A percentile compares a stretch with the other conserved stretches of the same genome.
Evolutionary conservation across 139 green algal species (phyloP).

Genomic region (Picochlorum sp.): DNA sequence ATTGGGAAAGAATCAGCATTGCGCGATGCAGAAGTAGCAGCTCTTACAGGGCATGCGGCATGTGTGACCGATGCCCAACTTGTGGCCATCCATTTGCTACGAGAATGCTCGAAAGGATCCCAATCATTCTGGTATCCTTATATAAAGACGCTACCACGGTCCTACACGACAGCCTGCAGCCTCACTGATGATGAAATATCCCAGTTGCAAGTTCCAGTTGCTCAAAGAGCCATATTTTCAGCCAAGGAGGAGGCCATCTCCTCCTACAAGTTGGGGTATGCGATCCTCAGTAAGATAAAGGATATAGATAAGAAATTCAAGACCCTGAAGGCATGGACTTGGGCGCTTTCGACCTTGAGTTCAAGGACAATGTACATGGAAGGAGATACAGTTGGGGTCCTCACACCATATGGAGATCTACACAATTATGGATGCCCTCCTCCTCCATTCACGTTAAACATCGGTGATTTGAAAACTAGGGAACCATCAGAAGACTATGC

Average conservation of each 20-base stretch:
- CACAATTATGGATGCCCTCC: slow-evolving; percentile 75
- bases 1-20: slow-evolving; percentile 31
- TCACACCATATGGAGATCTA: slow-evolving; percentile 79
- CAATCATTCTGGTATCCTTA: slow-evolving; percentile 57
- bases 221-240: slow-evolving; percentile 8
- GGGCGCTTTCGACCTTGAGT: slow-evolving; percentile 55
- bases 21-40: slow-evolving; percentile 5
- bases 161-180: slow-evolving; percentile 43
- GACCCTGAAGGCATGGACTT: slow-evolving; percentile 18
- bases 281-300: no score
- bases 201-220: slow-evolving; percentile 39
- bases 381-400: slow-evolving; percentile 50
- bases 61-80: slow-evolving; percentile 32
- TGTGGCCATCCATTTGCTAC: slow-evolving; percentile 55
- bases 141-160: slow-evolving; percentile 49
- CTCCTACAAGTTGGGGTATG: background rate
- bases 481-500: no score
- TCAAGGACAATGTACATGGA: slow-evolving; percentile 71
- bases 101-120: slow-evolving; percentile 43
- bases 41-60: background rate
- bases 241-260: slow-evolving; percentile 19
- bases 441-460: slow-evolving; percentile 34
- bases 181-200: slow-evolving; percentile 22
- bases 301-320: no score
- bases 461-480: slow-evolving; percentile 2